A percentile compares a stretch with the other conserved stretches of the same genome.
phyloP scores from a whole-genome alignment of 139 green algal genomes.

The Micractinium sp. region DNA sequence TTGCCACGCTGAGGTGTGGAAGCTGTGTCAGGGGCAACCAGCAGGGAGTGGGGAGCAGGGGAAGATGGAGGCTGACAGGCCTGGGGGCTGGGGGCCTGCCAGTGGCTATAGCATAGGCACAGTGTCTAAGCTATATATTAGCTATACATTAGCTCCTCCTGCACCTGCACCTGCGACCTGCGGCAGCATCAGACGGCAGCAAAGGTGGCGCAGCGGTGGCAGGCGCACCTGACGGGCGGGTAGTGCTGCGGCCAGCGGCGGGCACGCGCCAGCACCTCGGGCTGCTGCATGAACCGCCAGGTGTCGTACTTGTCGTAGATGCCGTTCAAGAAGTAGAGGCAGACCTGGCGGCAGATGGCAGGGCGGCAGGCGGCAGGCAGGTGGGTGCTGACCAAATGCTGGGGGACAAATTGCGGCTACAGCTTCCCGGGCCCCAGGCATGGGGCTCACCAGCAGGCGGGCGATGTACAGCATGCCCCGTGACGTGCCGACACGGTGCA shows the following conservation, averaged over 20 bases:
- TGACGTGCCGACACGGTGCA: background rate
- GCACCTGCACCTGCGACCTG: too few species aligned
- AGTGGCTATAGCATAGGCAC: too few species aligned
- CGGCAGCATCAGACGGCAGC: too few species aligned
- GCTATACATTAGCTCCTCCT: too few species aligned
- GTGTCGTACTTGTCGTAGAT: conserved; percentile 1
- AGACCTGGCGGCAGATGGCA: background rate
- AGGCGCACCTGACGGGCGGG: background rate
- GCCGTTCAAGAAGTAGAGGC: conserved; percentile 28
- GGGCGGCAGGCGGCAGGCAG: background rate
- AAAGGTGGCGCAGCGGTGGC: background rate
- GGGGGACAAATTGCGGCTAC: too few species aligned
- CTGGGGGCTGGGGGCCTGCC: background rate
- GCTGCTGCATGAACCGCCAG: conserved; percentile 26
- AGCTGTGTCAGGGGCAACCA: too few species aligned
- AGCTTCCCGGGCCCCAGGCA: too few species aligned
- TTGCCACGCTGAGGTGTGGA: too few species aligned
- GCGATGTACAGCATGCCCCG: background rate
- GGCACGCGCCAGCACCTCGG: conserved; percentile 18
- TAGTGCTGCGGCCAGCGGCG: conserved; percentile 35
- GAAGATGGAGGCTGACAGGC: too few species aligned
- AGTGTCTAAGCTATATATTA: too few species aligned
- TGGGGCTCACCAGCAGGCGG: background rate
- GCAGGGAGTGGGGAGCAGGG: too few species aligned
- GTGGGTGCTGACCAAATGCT: too few species aligned